phyloP scores from a whole-genome alignment of 306 rosid species.

The Dryas drummondii region DNA sequence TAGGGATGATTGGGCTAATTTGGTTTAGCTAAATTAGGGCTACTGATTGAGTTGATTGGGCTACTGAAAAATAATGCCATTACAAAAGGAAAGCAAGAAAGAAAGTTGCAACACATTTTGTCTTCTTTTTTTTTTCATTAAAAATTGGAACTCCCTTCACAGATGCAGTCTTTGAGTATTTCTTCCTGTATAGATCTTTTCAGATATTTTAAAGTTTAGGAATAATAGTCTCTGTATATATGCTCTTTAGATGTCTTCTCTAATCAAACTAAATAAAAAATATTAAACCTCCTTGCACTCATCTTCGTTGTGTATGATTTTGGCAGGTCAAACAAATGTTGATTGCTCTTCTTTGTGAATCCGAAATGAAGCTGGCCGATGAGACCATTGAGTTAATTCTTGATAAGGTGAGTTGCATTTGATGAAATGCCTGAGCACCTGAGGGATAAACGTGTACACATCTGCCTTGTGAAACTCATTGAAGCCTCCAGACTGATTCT shows the following conservation, averaged over 20 bases:
- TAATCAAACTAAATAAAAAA: background rate
- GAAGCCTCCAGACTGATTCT: background rate
- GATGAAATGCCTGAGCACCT: background rate
- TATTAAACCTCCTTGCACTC: background rate
- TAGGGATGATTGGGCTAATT: no score
- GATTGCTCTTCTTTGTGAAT: slow-evolving; percentile 80
- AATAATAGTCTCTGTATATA: background rate
- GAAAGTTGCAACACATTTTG: background rate
- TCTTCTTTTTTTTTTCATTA: background rate
- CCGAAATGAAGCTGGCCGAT: slow-evolving; percentile 76
- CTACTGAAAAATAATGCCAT: background rate
- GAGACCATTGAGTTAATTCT: slow-evolving; percentile 76
- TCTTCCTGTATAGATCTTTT: background rate
- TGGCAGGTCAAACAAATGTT: slow-evolving; percentile 87
- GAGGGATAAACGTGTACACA: background rate
- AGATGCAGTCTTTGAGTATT: background rate
- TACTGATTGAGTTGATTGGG: no score
- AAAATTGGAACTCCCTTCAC: background rate
- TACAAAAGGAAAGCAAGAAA: background rate
- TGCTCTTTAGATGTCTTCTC: background rate
- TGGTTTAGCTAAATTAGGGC: no score
- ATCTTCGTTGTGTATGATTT: slow-evolving; percentile 5
- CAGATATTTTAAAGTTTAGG: background rate
- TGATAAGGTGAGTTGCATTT: slow-evolving; percentile 54
- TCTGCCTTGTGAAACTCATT: background rate